Evolutionary conservation across 441 rosid genomes (phyloP), one percentile per base, ranked within the genome.

Genomic region (Gossypium lobatum): DNA sequence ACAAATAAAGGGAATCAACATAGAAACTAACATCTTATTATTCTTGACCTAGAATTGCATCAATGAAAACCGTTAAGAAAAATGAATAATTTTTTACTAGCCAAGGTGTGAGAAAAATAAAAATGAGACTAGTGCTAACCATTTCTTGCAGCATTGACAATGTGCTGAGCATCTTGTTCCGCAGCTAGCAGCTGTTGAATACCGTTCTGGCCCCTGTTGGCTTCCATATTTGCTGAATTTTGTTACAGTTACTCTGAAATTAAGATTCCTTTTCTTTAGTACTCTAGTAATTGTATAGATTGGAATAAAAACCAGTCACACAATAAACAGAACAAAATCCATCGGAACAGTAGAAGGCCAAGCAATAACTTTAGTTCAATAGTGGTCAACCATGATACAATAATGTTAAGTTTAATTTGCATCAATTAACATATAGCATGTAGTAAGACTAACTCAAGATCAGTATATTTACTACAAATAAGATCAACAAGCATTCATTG

Each of bases 131-230:
- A 58, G 16, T 58, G 67, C 59, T 72, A 72, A 92, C 97, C 84
- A 55, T 25, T 86, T 80, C 96, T 83, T 6, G 98, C 93, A 78
- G 87, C 75, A 80, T 87, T 88, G 79, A 93, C 98, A 79, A 91
- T 90, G 78, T 87, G 95, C 75, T 91, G 97, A 81, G 99, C 93
- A 77, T 91, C 98, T 82, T 90, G 94, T 75, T 95, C 97, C 11
- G 97, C 95, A 81, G 92, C 88, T 68, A 93, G 91, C 84, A 95
- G 77, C 55, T 77, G 93, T 79, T 93, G 97, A 79, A 95, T 95
- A 78, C 98, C 97, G 72, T 87, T 84, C 78, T 87, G 96, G 64
- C 94, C 85, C 82, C 97, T 83, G 79, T 10, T 76, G 42, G 90
- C 74, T 20, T 86, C 96, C 97, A 93, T 94, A 18, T 42, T 84